These are phyloP conservation scores for Lyophyllum semitale DNA, from an alignment of 768 basidiomycete genomes.

Conservation along the genomic window DNA sequence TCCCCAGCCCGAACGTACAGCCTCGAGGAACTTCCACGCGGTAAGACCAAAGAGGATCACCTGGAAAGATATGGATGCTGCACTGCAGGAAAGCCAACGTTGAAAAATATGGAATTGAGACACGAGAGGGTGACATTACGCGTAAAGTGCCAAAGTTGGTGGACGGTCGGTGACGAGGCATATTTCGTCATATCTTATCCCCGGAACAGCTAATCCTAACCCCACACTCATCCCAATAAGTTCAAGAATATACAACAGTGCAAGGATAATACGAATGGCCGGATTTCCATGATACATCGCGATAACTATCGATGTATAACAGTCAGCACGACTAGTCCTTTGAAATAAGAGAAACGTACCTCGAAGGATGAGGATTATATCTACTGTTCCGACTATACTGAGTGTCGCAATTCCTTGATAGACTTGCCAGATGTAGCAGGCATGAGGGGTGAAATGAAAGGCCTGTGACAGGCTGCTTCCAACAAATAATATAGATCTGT, in stretches of 20 bases:
- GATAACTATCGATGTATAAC: slow-evolving; percentile 26
- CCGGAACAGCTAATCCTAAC: slow-evolving; percentile 28
- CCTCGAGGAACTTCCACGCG: slow-evolving; percentile 33
- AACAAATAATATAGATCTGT: slow-evolving; percentile 34
- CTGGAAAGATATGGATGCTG: slow-evolving; percentile 35
- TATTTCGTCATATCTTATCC: slow-evolving; percentile 32
- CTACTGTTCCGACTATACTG: slow-evolving; percentile 30
- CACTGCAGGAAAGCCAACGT: slow-evolving; percentile 19
- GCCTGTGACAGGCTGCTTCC: slow-evolving; percentile 35
- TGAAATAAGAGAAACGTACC: slow-evolving; percentile 21
- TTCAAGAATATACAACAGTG: slow-evolving; percentile 28
- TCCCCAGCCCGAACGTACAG: slow-evolving; percentile 39
- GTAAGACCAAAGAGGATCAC: slow-evolving; percentile 40
- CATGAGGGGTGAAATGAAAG: slow-evolving; percentile 38
- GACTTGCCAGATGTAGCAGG: slow-evolving; percentile 47
- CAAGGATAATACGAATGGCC: slow-evolving; percentile 26
- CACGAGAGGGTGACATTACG: slow-evolving; percentile 20
- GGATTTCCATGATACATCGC: slow-evolving; percentile 41
- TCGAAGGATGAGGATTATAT: slow-evolving; percentile 42
- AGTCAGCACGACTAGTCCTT: background rate
- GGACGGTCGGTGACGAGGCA: slow-evolving; percentile 32
- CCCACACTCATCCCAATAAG: slow-evolving; percentile 32
- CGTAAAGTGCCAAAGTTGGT: slow-evolving; percentile 29
- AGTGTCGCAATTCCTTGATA: slow-evolving; percentile 38
- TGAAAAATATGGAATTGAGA: background rate